Evolutionary conservation across 73 alveolate species (phyloP).

Genomic region (Paramecium primaurelia): DNA sequence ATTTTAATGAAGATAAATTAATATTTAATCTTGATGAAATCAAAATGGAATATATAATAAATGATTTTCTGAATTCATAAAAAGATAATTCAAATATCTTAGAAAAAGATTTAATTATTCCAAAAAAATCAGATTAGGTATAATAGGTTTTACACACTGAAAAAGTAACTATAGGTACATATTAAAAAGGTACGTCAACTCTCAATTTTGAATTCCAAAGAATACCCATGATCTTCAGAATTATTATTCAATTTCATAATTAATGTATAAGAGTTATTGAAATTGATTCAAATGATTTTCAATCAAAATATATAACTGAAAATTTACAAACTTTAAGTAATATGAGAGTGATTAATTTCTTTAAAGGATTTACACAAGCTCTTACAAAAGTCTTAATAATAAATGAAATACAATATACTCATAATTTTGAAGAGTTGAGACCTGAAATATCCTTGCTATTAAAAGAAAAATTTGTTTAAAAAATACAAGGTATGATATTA

Average conservation of each 20-base stretch:
- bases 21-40: neutral
- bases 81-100: neutral
- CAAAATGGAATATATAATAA: neutral
- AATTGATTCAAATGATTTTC: neutral
- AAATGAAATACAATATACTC: neutral
- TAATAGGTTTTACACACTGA: neutral
- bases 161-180: neutral
- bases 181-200: neutral
- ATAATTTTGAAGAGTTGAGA: constrained; percentile 18
- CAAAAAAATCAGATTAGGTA: neutral
- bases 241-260: neutral
- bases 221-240: neutral
- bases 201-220: neutral
- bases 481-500: neutral
- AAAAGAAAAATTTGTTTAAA: neutral
- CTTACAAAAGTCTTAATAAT: neutral
- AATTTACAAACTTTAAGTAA: neutral
- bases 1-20: neutral
- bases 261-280: neutral
- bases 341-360: neutral
- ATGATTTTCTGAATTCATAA: neutral
- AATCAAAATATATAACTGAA: neutral
- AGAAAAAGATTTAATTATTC: neutral
- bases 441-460: neutral
- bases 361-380: neutral